Conservation (phyloP, 345 rosid species). For the Ceriops decandra region DNA sequence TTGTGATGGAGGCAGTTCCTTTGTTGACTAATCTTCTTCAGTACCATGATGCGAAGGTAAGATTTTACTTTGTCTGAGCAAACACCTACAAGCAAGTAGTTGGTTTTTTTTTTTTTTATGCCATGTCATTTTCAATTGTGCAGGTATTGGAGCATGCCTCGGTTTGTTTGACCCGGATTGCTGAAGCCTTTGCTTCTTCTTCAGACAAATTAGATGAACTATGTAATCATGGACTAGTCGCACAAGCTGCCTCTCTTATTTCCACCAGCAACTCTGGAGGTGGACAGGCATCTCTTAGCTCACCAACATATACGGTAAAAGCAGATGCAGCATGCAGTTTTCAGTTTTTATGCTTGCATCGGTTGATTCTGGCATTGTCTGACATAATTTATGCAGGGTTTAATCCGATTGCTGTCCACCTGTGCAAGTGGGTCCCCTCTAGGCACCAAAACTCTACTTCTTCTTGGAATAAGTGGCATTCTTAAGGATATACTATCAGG, state of each 20-base stretch:
- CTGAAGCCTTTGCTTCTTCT: slow-evolving; percentile 92
- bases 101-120: slow-evolving; percentile 6
- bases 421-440: slow-evolving; percentile 97
- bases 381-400: slow-evolving; percentile 58
- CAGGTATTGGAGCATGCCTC: slow-evolving; percentile 99
- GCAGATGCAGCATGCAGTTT: background rate
- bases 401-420: slow-evolving; percentile 91
- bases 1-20: slow-evolving; percentile 99
- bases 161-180: slow-evolving; percentile 93
- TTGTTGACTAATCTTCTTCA: slow-evolving; percentile 94
- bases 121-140: slow-evolving; percentile 10
- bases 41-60: slow-evolving; percentile 92
- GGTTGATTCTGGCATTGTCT: slow-evolving; percentile 20
- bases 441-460: slow-evolving; percentile 88
- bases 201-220: slow-evolving; percentile 89
- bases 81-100: background rate
- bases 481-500: slow-evolving; percentile 88
- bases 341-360: background rate
- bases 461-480: slow-evolving; percentile 89
- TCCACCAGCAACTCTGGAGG: slow-evolving; percentile 92
- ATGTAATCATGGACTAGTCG: slow-evolving; percentile 92
- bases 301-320: slow-evolving; percentile 87
- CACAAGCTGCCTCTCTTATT: slow-evolving; percentile 94
- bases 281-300: slow-evolving; percentile 90
- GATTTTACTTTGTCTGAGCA: background rate